Evolutionary conservation across 768 basidiomycete species (phyloP), one percentile per base, ranked within the genome.

Genomic region (Pleurotus djamor): DNA sequence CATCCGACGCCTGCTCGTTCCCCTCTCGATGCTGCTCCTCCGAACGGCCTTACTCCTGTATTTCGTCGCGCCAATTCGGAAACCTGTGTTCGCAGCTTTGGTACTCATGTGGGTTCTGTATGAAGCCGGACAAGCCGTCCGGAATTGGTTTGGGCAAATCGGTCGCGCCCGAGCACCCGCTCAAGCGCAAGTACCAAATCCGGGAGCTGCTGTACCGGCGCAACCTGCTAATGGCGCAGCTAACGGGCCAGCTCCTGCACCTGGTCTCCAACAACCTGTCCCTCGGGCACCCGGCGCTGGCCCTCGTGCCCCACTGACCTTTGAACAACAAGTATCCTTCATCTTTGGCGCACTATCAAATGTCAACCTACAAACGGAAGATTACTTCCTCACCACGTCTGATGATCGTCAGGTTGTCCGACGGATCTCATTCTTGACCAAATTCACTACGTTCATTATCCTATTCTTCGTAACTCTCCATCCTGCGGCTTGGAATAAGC

Each of bases 21-120:
- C 90, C 0, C 67, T 91, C 12, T 64, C 86, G 57, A 81, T 91
- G 79, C 79, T 91, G n/a, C 58, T 83, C 5, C 76, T 91, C 65
- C 86, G 90, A 56, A 89, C 86, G 3, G 64, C 83, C 10, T 76
- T 92, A 10, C 74, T 92, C 33, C 76, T 92, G 3, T 92, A 91
- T 70, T 90, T 92, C 69, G 86, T 92, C 65, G 86, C 87, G 4
- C 90, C 90, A 0, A 80, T 87, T 5, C 79, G 87, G 63, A 88
- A 89, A 58, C 90, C 90, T 4, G 68, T 91, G 16, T 81, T 91
- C 60, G 87, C 84, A 37, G 63, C 89, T 41, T 72, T 91, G 59
- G 79, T 92, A 34, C 71, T 86, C 21, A 82, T 77, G 2, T 91
- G 88, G 88, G 83, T 89, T 69, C 58, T 87, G 28, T 92, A 89